These are phyloP conservation scores for Sherardia arvensis DNA, from an alignment of 257 asterid species.

Conservation along the genomic window DNA sequence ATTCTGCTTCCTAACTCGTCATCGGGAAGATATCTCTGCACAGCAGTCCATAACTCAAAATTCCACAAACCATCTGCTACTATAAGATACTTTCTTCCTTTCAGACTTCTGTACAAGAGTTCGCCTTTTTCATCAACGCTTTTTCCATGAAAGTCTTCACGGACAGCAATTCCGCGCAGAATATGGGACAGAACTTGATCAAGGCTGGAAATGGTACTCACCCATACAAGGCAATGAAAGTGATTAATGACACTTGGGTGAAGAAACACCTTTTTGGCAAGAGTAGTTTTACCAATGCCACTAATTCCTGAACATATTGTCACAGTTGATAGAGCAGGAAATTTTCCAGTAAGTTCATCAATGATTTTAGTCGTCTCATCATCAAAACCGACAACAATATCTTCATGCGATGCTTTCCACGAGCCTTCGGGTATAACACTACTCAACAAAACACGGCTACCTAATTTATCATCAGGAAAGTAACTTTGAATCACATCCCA, in stretches of 20 bases:
- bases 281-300: not conserved
- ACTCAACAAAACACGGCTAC: not conserved
- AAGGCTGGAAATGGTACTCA: not conserved
- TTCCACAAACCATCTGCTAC: conserved; percentile 6
- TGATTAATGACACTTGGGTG: not conserved
- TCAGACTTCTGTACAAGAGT: not conserved
- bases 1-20: conserved; percentile 2
- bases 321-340: not conserved
- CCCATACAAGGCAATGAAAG: not conserved
- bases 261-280: not conserved
- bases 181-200: not conserved
- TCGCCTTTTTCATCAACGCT: not conserved
- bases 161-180: not conserved
- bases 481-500: not conserved
- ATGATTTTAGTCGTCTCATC: not conserved
- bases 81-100: not conserved
- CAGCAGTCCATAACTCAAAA: not conserved
- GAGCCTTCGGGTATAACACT: not conserved
- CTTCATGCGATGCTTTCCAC: too few relatives aligned
- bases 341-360: not conserved
- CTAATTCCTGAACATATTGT: not conserved
- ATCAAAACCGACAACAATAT: not conserved
- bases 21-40: conserved; percentile 1
- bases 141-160: not conserved
- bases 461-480: not conserved